Base-by-base conservation (phyloP, 2,329 filamentous ascomycete species). In the Furcasterigmium furcatum region DNA sequence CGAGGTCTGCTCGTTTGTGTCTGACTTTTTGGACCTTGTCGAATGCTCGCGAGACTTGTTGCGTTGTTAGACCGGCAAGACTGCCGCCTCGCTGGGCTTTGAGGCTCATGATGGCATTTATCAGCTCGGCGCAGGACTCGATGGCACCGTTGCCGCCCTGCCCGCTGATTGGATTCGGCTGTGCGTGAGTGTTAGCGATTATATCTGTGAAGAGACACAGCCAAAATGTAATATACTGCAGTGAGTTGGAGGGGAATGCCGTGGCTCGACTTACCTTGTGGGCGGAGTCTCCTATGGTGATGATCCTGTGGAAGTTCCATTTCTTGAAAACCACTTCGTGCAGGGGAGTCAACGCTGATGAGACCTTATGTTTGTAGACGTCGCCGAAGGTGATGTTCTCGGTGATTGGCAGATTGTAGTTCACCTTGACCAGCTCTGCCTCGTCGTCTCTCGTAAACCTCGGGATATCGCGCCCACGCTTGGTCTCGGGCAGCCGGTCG, bases 241-340 rank as follows among this genome's bases (percentile, higher is more conserved):
- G n/a, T n/a, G n/a, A n/a, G n/a, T 29, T 29, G 25, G 25, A 29
- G 25, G 25, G 13, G 25, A 29, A 8, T 8, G n/a, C 12, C 9
- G 21, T 20, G 6, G 25, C n/a, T 6, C 5, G n/a, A 19, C 41
- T 3, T 47, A 61, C 60, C 58, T 67, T 67, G 46, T 67, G 64
- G 2, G 50, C 56, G 1, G 62, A 53, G 35, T 67, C 64, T 4
- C 64, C 64, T 2, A 66, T 48, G 4, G 51, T 51, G 1, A 65
- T 46, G 9, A 65, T 60, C 3, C 62, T 52, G 8, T 54, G 43
- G 42, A 58, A 62, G 43, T 57, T 55, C 64, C 64, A 67, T 36
- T 58, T 59, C n/a, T 63, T 52, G 27, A 52, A 63, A 3, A 63
- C 58, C 14, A 58, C 44, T 29, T 67, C 63, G 13, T 62, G 64